phyloP scores from a whole-genome alignment of 768 basidiomycete genomes.

The Rhizopogon vulgaris region DNA sequence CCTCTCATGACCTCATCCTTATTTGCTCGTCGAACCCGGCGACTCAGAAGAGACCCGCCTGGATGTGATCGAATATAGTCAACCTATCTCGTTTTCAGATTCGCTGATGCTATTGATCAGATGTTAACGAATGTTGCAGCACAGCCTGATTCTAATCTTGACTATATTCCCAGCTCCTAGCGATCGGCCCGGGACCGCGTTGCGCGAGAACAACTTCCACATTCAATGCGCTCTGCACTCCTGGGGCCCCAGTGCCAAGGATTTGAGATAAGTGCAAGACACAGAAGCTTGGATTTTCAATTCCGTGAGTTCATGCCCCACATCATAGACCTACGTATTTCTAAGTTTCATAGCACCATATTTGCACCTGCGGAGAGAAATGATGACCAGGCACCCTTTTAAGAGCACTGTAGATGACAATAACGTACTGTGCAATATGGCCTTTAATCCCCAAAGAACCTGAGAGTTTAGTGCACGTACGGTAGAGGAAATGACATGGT shows the following conservation, averaged over 20 bases:
- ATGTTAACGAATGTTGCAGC: constrained; percentile 8
- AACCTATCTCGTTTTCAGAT: not conserved
- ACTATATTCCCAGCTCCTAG: constrained; percentile 12
- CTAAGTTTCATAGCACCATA: constrained; percentile 2
- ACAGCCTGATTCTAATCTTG: constrained; percentile 25
- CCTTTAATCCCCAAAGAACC: not conserved
- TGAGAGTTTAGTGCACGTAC: not conserved
- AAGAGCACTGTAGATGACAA: not conserved
- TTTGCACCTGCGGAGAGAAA: not conserved
- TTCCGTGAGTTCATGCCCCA: not conserved
- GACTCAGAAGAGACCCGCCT: constrained; percentile 4
- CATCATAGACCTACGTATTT: not conserved
- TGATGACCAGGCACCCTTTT: not conserved
- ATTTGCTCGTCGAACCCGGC: constrained; percentile 15
- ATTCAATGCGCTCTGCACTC: not conserved
- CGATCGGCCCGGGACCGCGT: constrained; percentile 11
- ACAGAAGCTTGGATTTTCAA: not conserved
- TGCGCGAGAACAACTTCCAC: constrained; percentile 1
- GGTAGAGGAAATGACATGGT: not conserved
- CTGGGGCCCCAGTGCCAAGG: not conserved
- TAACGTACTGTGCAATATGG: not conserved
- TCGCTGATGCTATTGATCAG: constrained; percentile 12
- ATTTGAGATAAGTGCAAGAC: not conserved
- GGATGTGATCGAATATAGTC: not conserved
- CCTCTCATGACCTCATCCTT: constrained; percentile 10